phyloP scores from a whole-genome alignment of 805 yeast genomes.

The Wickerhamiella lipophila region DNA sequence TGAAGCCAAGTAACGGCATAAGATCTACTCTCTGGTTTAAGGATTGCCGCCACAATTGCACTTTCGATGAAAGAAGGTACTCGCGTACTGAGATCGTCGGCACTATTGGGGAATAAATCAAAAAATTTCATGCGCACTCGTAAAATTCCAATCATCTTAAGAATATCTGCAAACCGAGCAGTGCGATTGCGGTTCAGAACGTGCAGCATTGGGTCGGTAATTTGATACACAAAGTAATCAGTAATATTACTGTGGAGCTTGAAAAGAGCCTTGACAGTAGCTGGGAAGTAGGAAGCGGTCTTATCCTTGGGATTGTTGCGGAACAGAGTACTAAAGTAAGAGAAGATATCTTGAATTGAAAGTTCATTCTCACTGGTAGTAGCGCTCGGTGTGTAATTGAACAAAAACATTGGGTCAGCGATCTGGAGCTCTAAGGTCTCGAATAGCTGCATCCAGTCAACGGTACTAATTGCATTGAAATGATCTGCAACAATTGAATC shows the following conservation, averaged over 20 bases:
- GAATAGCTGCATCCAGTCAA: slow-evolving; percentile 69
- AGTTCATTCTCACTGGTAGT: slow-evolving; percentile 39
- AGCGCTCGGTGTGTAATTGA: slow-evolving; percentile 39
- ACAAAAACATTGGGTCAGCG: slow-evolving; percentile 45
- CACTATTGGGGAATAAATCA: slow-evolving; percentile 36
- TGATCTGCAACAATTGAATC: slow-evolving; percentile 50
- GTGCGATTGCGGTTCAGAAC: slow-evolving; percentile 40
- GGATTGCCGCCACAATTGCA: slow-evolving; percentile 57
- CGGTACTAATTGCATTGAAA: slow-evolving; percentile 43
- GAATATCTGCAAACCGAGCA: slow-evolving; percentile 53
- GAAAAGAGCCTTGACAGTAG: slow-evolving; percentile 52
- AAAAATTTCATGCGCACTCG: slow-evolving; percentile 53
- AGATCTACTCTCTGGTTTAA: slow-evolving; percentile 67
- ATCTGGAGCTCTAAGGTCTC: slow-evolving; percentile 62
- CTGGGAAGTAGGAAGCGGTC: slow-evolving; percentile 45
- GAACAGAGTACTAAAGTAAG: slow-evolving; percentile 51
- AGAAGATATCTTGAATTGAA: slow-evolving; percentile 52
- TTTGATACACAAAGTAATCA: slow-evolving; percentile 47
- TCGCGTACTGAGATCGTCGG: slow-evolving; percentile 20
- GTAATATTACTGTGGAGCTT: slow-evolving; percentile 56
- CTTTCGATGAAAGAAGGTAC: slow-evolving; percentile 81
- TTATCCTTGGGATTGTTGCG: slow-evolving; percentile 34
- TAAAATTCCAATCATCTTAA: slow-evolving; percentile 52
- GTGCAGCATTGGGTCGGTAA: slow-evolving; percentile 44
- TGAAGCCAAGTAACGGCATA: slow-evolving; percentile 58